Evolutionary conservation across 108 stramenopile species (phyloP).

Genomic region (Schizochytrium sp.): DNA sequence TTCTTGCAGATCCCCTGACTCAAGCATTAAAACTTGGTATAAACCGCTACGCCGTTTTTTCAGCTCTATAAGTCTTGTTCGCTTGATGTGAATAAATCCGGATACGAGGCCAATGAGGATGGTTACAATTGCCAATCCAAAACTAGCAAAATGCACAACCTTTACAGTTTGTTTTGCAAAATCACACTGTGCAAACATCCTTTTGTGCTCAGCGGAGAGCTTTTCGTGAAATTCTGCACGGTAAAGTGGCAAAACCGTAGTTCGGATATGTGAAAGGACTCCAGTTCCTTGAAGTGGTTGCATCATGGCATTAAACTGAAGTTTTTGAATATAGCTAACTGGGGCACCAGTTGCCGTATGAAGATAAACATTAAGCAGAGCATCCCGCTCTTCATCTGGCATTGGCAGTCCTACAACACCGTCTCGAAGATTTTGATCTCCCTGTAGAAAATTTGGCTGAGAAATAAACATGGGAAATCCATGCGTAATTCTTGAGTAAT

Average conservation of each 20-base stretch:
- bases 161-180: background rate
- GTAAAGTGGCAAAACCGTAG: background rate
- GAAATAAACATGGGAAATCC: conserved; percentile 18
- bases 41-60: conserved; percentile 6
- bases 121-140: background rate
- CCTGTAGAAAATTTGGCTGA: conserved; percentile 15
- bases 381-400: background rate
- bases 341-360: conserved; percentile 12
- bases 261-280: background rate
- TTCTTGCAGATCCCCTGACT: background rate
- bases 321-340: conserved; percentile 31
- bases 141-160: background rate
- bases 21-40: conserved; percentile 18
- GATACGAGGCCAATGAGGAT: background rate
- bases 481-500: background rate
- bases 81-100: background rate
- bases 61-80: conserved; percentile 6
- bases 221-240: background rate
- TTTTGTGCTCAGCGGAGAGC: background rate
- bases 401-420: background rate
- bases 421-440: background rate
- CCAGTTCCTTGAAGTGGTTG: background rate
- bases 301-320: conserved; percentile 36
- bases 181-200: conserved; percentile 23
- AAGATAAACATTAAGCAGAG: background rate